Base-by-base conservation (phyloP, 1,284 basidiomycete genomes). In the Pascua sp. region DNA sequence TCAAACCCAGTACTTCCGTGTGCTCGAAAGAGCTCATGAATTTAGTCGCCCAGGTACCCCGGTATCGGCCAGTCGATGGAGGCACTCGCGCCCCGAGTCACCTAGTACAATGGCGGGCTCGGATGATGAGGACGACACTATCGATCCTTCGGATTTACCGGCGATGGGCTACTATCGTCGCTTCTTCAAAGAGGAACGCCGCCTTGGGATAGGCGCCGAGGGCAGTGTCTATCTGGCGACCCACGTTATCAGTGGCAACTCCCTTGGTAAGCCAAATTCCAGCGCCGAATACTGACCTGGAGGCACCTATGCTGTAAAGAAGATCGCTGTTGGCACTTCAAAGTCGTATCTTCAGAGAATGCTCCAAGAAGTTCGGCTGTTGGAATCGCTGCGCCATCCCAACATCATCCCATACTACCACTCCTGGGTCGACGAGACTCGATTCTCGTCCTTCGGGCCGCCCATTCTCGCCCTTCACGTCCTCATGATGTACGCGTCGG, bases 381-480 rank as follows among this genome's bases (percentile, higher is more conserved):
- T 96, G 51, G 91, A 96, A 71, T 81, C 83, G n/a, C 79, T 97
- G 5, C 85, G 87, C 53, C 93, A 97, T 77, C 88, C 87, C 4
- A 95, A 96, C 64, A 91, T 97, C 64, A 85, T 96, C 61, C 91
- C 90, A 15, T 96, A 96, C 70, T 93, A 96, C 74, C 93, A 96
- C 67, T 86, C 92, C 0, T 97, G 93, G 93, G 84, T 97, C 16
- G 93, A 97, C 72, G 81, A 83, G 0, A 84, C 82, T 49, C 86
- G 86, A 58, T 94, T 94, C 77, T 92, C 90, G 1, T 69, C 65
- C 62, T 92, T 93, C 69, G 90, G 90, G 0, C 89, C 89, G 0
- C 84, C 85, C 61, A 84, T 94, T 15, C 89, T 89, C 4, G 88
- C 91, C 1, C 77, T 93, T 18, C 87, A 91, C 67, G 85, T 94